Conservation (phyloP, 768 basidiomycete genomes). For the Pisolithus tinctorius region DNA sequence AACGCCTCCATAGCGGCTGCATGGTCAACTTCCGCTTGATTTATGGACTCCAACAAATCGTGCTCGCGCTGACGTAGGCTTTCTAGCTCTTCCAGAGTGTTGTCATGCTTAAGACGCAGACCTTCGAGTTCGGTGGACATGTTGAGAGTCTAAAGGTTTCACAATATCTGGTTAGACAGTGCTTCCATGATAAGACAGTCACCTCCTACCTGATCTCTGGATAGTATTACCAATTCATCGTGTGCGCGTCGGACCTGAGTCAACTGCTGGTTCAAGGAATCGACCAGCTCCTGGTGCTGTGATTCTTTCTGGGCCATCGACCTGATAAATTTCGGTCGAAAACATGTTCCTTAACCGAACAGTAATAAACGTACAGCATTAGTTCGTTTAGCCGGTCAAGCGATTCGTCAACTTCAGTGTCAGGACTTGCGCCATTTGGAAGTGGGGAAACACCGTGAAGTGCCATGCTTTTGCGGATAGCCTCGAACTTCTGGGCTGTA, state of each 20-base stretch:
- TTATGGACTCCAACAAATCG: constrained; percentile 43
- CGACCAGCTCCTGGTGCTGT: constrained; percentile 75
- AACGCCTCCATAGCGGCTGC: constrained; percentile 42
- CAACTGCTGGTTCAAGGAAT: constrained; percentile 63
- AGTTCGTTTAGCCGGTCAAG: constrained; percentile 81
- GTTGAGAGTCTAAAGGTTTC: constrained; percentile 54
- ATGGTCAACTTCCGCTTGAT: constrained; percentile 46
- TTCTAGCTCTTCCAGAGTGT: constrained; percentile 47
- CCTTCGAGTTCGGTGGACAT: constrained; percentile 84
- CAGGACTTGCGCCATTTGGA: constrained; percentile 23
- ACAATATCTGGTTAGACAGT: background rate
- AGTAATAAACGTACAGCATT: constrained; percentile 62
- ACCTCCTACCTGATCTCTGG: constrained; percentile 69
- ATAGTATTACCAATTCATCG: constrained; percentile 74
- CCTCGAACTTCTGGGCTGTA: constrained; percentile 68
- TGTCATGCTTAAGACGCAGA: constrained; percentile 54
- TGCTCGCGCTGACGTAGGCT: constrained; percentile 51
- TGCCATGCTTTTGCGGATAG: constrained; percentile 63
- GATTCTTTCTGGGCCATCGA: constrained; percentile 98
- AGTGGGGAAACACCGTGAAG: constrained; percentile 31
- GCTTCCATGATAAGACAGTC: background rate
- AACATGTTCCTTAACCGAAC: background rate
- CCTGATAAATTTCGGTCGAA: constrained; percentile 32
- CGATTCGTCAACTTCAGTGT: constrained; percentile 54
- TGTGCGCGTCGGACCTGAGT: constrained; percentile 66